A percentile compares a stretch with the other conserved stretches of the same genome.
Conservation (phyloP, 306 rosid genomes). For the Rubus parviflorus region DNA sequence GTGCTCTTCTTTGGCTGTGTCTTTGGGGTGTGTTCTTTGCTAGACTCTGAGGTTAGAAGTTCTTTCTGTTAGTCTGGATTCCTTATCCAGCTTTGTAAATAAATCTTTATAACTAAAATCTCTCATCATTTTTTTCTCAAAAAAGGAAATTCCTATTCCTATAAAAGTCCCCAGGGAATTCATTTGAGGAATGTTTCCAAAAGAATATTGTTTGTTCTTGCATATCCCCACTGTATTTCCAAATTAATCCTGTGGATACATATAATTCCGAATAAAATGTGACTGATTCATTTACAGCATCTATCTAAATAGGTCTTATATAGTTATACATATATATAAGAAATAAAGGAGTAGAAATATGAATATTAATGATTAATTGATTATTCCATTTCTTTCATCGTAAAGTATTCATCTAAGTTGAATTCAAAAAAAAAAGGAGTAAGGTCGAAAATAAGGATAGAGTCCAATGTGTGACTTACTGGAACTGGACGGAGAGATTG, state of each 20-base stretch:
- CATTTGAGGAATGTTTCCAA: background rate
- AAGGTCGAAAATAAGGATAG: background rate
- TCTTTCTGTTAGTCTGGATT: background rate
- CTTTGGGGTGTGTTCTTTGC: background rate
- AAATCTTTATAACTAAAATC: background rate
- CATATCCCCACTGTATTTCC: background rate
- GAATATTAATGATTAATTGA: slow-evolving; percentile 11
- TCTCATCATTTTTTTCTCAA: background rate
- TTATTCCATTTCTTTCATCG: slow-evolving; percentile 11
- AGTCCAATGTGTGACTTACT: slow-evolving; percentile 42
- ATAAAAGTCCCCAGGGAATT: background rate
- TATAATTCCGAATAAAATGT: background rate
- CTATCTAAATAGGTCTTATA: background rate
- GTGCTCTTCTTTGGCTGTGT: background rate
- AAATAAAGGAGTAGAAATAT: background rate
- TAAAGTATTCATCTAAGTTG: slow-evolving; percentile 12
- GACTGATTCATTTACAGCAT: background rate
- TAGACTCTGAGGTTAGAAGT: background rate
- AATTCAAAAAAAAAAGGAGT: background rate
- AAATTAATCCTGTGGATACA: background rate
- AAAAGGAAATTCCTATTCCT: background rate
- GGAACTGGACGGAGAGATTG: slow-evolving; percentile 62
- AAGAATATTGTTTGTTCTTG: background rate
- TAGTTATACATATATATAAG: background rate
- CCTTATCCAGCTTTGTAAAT: background rate